Conservation (phyloP, 1,139 yeast species). For the Geotrichum armillariae region DNA sequence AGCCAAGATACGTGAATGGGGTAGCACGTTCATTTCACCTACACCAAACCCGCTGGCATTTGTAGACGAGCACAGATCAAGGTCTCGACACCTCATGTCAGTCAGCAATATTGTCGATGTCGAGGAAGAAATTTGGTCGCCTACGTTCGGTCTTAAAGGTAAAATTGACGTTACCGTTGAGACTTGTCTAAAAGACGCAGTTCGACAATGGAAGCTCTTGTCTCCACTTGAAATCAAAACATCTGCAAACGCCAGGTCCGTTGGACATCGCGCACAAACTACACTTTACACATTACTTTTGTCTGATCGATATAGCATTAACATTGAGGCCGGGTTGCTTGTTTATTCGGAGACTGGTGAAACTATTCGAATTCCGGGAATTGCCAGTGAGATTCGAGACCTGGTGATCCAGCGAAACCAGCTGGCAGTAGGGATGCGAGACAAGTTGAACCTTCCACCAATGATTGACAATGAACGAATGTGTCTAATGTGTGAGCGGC, state of each 20-base stretch:
- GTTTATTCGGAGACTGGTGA: slow-evolving; percentile 69
- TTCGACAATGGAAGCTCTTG: slow-evolving; percentile 34
- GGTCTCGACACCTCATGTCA: slow-evolving; percentile 34
- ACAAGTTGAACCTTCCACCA: slow-evolving; percentile 53
- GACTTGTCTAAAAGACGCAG: slow-evolving; percentile 37
- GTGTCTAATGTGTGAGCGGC: slow-evolving; percentile 69
- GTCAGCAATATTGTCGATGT: slow-evolving; percentile 71
- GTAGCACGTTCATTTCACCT: slow-evolving; percentile 44
- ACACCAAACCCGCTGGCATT: slow-evolving; percentile 30
- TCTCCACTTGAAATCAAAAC: slow-evolving; percentile 91
- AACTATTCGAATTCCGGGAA: slow-evolving; percentile 46
- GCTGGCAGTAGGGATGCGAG: slow-evolving; percentile 57
- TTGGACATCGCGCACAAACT: slow-evolving; percentile 84
- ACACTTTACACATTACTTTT: slow-evolving; percentile 78
- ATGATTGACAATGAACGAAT: slow-evolving; percentile 49
- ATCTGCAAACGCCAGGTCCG: slow-evolving; percentile 56
- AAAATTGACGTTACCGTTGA: slow-evolving; percentile 85
- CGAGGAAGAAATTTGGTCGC: slow-evolving; percentile 92
- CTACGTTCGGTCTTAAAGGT: slow-evolving; percentile 86
- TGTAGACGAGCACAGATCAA: slow-evolving; percentile 32
- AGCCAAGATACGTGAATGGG: slow-evolving; percentile 66
- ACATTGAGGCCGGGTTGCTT: slow-evolving; percentile 63
- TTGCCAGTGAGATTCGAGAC: slow-evolving; percentile 56
- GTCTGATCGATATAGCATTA: slow-evolving; percentile 74
- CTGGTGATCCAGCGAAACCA: slow-evolving; percentile 71